Base-by-base conservation (phyloP, 75 land plant genomes). In the Azolla pinnata region DNA sequence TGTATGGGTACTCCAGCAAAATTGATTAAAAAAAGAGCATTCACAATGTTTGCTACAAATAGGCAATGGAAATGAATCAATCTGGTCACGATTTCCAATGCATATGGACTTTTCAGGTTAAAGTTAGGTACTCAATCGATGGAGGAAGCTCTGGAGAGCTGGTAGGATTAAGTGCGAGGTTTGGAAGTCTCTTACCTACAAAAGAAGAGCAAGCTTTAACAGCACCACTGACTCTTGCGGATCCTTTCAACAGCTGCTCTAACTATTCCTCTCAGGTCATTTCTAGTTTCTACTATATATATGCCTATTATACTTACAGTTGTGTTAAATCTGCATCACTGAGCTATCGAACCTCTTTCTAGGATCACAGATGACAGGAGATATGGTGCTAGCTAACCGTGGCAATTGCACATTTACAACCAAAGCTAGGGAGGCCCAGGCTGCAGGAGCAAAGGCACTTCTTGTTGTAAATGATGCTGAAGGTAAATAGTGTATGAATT, bases 151-250 rank as follows among this genome's bases (percentile, higher is more conserved):
- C 27, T 0, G 20, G 21, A 32, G 93, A 87, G 57, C 76, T 50
- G 71, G 93, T 90, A 49, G 95, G 97, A 50, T 79, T 91, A 40
- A 83, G 85, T 65, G 97, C 97, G 21, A 72, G 95, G 31, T 91
- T 91, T 79, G 97, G 97, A 12, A 71, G 67, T 27, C 75, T 65
- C 0, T 65, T 91, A 60, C 71, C 69, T 25, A 62, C 88, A 18
- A 76, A 81, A 59, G 86, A 81, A 61, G 77, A 88, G 53, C 79
- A 79, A 59, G 95, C 83, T 31, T 81, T 72, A 47, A 68, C 49
- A 54, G 69, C 75, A 33, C 75, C 31, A 7, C 61, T 91, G 65
- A 42, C 77, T 21, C 63, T 80, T 8, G 67, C 85, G 50, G 67
- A 82, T 27, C 95, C 95, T 59, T 67, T 70, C 44, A 79, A 84